These are phyloP conservation scores for Plasmodium berghei DNA, from an alignment of 169 alveolate genomes.

Conservation along the genomic window DNA sequence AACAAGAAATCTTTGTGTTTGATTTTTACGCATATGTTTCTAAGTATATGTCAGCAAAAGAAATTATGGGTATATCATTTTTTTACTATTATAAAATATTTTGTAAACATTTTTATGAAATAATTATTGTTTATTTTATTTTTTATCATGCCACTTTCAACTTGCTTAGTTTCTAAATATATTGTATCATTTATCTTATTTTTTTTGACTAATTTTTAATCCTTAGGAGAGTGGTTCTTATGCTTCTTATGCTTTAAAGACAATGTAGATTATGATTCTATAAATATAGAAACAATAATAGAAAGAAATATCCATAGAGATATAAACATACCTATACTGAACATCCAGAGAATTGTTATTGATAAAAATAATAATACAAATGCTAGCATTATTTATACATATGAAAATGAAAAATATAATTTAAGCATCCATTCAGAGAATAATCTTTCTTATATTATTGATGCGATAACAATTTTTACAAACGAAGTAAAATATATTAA, in stretches of 20 bases:
- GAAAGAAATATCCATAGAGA: conserved; percentile 76
- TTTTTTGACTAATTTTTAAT: not conserved
- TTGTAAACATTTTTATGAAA: not conserved
- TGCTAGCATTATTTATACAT: conserved; percentile 63
- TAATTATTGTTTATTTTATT: not conserved
- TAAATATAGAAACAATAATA: conserved; percentile 71
- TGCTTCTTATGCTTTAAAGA: conserved; percentile 73
- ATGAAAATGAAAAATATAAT: conserved; percentile 55
- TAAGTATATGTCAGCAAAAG: conserved; percentile 72
- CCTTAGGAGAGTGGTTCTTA: conserved; percentile 73
- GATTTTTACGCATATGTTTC: conserved; percentile 75
- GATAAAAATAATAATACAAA: conserved; percentile 66
- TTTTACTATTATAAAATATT: not conserved
- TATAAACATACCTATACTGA: conserved; percentile 65
- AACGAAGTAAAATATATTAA: conserved; percentile 42
- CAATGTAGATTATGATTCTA: conserved; percentile 35
- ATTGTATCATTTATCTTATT: not conserved
- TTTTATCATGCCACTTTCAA: not conserved
- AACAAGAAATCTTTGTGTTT: conserved; percentile 72
- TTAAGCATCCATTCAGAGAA: conserved; percentile 63
- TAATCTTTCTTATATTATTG: conserved; percentile 61
- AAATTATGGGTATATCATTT: conserved; percentile 51
- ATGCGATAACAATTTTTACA: conserved; percentile 77
- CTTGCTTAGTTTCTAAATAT: not conserved
- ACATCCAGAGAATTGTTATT: conserved; percentile 59